These are phyloP conservation scores for Solanum raphanifolium DNA, from an alignment of 257 asterid genomes.

Conservation along the genomic window DNA sequence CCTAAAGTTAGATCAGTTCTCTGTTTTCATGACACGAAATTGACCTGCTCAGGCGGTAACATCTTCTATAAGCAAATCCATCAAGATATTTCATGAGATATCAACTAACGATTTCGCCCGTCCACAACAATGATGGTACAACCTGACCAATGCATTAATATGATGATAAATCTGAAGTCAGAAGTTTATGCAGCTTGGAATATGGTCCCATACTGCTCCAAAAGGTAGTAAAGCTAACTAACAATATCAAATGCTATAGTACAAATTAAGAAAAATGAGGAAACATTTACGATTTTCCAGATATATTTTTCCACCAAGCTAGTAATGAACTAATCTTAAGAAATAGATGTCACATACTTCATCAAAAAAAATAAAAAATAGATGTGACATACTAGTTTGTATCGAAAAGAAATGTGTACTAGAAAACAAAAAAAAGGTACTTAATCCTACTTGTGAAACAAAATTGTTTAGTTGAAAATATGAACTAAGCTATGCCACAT, in stretches of 20 bases:
- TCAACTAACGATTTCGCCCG: neutral
- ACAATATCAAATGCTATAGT: neutral
- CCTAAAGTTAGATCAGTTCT: neutral
- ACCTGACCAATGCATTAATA: neutral
- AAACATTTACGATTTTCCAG: neutral
- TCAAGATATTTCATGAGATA: neutral
- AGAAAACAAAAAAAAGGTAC: neutral
- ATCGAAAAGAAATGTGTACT: neutral
- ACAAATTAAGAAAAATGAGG: neutral
- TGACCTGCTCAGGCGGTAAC: neutral
- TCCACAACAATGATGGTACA: neutral
- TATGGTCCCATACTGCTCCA: neutral
- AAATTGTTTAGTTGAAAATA: neutral
- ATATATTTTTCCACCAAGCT: neutral
- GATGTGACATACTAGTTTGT: neutral
- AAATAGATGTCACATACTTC: neutral
- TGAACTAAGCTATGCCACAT: conserved; percentile 5
- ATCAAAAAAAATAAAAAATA: neutral
- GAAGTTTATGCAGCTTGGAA: neutral
- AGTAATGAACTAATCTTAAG: neutral
- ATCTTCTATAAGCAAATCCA: neutral
- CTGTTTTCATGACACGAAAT: neutral
- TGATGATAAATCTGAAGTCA: conserved; percentile 2
- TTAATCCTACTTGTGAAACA: neutral
- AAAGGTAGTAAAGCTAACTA: neutral